phyloP scores from a whole-genome alignment of 2,329 filamentous ascomycete species.

The Neofusicoccum umdonicola region DNA sequence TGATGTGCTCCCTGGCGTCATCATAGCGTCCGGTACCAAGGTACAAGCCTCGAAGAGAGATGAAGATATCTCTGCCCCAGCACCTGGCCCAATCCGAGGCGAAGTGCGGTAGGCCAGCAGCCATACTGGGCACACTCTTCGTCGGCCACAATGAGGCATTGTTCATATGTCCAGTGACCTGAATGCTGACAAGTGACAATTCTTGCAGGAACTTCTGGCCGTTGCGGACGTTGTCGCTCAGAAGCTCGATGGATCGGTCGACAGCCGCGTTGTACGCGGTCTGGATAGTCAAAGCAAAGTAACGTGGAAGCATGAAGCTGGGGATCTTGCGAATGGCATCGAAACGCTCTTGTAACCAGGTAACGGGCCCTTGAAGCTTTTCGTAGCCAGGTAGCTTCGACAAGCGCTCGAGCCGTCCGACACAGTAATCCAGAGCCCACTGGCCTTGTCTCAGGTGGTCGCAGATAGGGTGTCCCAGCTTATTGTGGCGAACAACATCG shows the following conservation, averaged over 20 bases:
- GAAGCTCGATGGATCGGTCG: slow-evolving; percentile 73
- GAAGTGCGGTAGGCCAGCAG: slow-evolving; percentile 92
- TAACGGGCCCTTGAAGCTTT: slow-evolving; percentile 62
- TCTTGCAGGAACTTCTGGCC: slow-evolving; percentile 88
- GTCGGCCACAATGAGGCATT: slow-evolving; percentile 88
- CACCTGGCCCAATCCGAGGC: slow-evolving; percentile 90
- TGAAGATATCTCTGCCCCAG: slow-evolving; percentile 97
- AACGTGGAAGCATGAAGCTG: slow-evolving; percentile 84
- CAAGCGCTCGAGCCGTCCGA: slow-evolving; percentile 72
- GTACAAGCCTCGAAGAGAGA: slow-evolving; percentile 87
- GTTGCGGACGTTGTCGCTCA: slow-evolving; percentile 72
- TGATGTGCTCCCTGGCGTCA: slow-evolving; percentile 90
- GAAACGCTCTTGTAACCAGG: slow-evolving; percentile 82
- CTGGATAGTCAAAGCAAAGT: slow-evolving; percentile 85
- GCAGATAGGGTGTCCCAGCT: slow-evolving; percentile 89
- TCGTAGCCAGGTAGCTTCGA: slow-evolving; percentile 62
- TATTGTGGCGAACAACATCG: slow-evolving; percentile 80
- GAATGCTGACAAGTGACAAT: slow-evolving; percentile 85
- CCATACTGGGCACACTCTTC: slow-evolving; percentile 79
- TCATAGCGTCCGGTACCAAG: slow-evolving; percentile 84
- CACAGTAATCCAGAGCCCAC: slow-evolving; percentile 88
- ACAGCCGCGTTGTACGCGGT: slow-evolving; percentile 84
- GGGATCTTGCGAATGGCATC: slow-evolving; percentile 82
- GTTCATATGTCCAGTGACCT: slow-evolving; percentile 84
- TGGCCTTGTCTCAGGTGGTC: slow-evolving; percentile 87